Conservation (phyloP, 176 grass and related monocot species). For the Avena eriantha region DNA sequence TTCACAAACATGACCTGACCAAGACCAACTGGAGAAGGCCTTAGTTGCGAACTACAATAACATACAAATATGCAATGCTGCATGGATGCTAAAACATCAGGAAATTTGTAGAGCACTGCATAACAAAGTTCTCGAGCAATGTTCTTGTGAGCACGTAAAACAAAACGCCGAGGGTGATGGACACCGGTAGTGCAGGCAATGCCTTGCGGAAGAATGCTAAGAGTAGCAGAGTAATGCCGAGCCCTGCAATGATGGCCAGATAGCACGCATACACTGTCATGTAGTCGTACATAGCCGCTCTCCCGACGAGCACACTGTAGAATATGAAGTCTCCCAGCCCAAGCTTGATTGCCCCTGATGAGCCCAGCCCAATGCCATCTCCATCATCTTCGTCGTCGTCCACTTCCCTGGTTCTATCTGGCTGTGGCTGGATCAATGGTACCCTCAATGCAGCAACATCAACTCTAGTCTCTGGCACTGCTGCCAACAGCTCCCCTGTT, state of each 20-base stretch:
- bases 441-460: conserved; percentile 54
- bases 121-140: conserved; percentile 62
- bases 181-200: conserved; percentile 65
- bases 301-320: conserved; percentile 89
- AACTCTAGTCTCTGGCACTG: conserved; percentile 42
- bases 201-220: conserved; percentile 59
- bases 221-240: conserved; percentile 63
- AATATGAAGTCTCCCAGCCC: conserved; percentile 97
- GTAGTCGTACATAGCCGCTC: conserved; percentile 89
- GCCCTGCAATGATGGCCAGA: conserved; percentile 74
- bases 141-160: conserved; percentile 90
- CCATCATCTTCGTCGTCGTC: conserved; percentile 47
- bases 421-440: conserved; percentile 54
- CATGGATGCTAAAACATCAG: conserved; percentile 84
- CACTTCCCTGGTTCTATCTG: conserved; percentile 33
- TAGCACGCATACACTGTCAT: conserved; percentile 89
- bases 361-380: conserved; percentile 78
- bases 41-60: conserved; percentile 1
- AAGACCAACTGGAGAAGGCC: background rate
- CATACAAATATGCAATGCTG: conserved; percentile 38
- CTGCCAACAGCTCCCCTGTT: background rate
- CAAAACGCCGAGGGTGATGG: conserved; percentile 67
- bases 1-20: background rate
- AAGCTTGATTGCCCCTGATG: conserved; percentile 86
- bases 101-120: conserved; percentile 76